Evolutionary conservation across 1,139 yeast genomes (phyloP).

Genomic region (Saccharomycopsis hybrid): DNA sequence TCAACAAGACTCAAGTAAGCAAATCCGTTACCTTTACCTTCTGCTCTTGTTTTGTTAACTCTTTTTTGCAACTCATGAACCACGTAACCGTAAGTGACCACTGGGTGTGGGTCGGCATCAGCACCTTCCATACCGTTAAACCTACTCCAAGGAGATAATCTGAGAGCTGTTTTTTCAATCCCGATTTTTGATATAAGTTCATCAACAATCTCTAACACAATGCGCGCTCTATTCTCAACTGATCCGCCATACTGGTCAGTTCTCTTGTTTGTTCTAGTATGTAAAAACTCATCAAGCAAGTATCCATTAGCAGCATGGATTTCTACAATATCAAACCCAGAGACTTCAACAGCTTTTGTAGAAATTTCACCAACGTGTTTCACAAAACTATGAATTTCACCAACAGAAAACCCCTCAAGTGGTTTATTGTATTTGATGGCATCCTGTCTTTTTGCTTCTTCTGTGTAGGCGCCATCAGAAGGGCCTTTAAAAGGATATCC

Average conservation of each 20-base stretch:
- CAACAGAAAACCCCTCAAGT: constrained; percentile 32
- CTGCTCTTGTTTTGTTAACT: constrained; percentile 30
- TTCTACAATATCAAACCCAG: constrained; percentile 71
- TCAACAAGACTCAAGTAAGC: constrained; percentile 40
- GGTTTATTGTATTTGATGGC: constrained; percentile 31
- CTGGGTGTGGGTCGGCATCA: constrained; percentile 29
- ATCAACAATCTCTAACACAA: constrained; percentile 51
- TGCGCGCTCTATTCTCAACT: constrained; percentile 57
- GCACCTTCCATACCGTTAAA: constrained; percentile 34
- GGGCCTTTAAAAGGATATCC: constrained; percentile 32
- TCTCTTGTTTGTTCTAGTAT: constrained; percentile 45
- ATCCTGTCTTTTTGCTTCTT: constrained; percentile 29
- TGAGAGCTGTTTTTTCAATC: constrained; percentile 38
- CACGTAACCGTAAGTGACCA: constrained; percentile 34
- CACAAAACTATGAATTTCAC: constrained; percentile 33
- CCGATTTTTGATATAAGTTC: constrained; percentile 47
- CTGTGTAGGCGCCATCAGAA: constrained; percentile 31
- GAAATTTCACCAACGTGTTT: constrained; percentile 33
- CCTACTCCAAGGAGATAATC: constrained; percentile 55
- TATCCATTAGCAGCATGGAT: constrained; percentile 68
- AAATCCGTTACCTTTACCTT: constrained; percentile 26
- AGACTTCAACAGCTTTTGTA: constrained; percentile 34
- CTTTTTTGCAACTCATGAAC: constrained; percentile 34
- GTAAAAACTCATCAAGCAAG: constrained; percentile 54
- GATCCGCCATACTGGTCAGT: constrained; percentile 66